Evolutionary conservation across 345 rosid genomes (phyloP).

Genomic region (Corymbia maculata): DNA sequence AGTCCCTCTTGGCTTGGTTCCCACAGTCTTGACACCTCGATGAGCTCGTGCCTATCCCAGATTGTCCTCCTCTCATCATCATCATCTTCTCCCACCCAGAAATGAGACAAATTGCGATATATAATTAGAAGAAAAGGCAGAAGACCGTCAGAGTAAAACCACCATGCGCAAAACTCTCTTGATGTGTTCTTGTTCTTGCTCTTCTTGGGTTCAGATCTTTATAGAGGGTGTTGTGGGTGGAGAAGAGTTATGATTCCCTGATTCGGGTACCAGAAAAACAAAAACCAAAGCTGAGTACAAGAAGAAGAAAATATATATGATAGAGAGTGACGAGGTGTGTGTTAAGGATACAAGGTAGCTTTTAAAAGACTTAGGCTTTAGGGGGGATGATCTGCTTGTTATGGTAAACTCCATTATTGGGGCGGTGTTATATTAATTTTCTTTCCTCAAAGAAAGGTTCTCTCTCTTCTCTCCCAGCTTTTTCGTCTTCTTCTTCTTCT

Average conservation of each 20-base stretch:
- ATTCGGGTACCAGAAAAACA: background rate
- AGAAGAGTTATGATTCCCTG: background rate
- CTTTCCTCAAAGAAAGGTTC: background rate
- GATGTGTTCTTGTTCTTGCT: background rate
- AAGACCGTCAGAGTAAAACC: background rate
- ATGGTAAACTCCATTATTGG: background rate
- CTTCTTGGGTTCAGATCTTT: background rate
- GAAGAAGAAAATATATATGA: background rate
- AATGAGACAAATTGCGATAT: background rate
- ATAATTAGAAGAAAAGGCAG: background rate
- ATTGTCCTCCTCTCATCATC: background rate
- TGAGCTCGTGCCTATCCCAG: background rate
- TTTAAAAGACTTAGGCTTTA: background rate
- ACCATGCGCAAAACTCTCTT: background rate
- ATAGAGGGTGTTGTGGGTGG: background rate
- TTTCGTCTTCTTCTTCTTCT: background rate
- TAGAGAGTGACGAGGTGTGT: background rate
- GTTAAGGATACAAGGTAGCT: background rate
- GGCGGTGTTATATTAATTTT: background rate
- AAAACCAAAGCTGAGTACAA: background rate
- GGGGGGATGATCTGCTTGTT: background rate
- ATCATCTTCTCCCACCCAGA: background rate
- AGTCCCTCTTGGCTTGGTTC: constrained; percentile 23
- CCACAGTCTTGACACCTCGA: constrained; percentile 24
- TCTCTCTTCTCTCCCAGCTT: background rate